phyloP scores from a whole-genome alignment of 2,329 filamentous ascomycete species.

The Trichoderma guizhouense region DNA sequence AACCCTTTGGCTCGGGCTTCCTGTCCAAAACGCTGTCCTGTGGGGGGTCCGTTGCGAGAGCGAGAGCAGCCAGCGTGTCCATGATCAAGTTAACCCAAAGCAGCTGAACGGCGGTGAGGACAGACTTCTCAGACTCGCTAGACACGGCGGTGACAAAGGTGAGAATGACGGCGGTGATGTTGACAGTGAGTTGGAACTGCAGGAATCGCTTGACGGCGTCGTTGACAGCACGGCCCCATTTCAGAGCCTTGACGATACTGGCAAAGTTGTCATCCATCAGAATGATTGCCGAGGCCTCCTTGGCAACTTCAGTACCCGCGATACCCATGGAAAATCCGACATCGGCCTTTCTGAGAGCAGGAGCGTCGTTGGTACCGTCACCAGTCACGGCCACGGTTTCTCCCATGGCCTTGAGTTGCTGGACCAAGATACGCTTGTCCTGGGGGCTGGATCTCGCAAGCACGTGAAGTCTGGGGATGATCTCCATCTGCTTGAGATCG shows the following conservation, averaged over 20 bases:
- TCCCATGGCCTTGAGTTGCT: conserved; percentile 65
- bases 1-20: conserved; percentile 59
- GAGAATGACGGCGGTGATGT: conserved; percentile 82
- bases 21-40: conserved; percentile 75
- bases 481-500: conserved; percentile 60
- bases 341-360: conserved; percentile 75
- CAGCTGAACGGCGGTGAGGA: conserved; percentile 84
- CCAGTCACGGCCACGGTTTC: conserved; percentile 81
- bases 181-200: conserved; percentile 79
- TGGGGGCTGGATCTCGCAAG: conserved; percentile 72
- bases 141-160: conserved; percentile 86
- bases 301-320: conserved; percentile 77
- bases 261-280: conserved; percentile 86
- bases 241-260: conserved; percentile 79
- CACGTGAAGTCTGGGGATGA: conserved; percentile 68
- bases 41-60: conserved; percentile 86
- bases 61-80: conserved; percentile 89
- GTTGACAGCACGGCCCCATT: conserved; percentile 76
- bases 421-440: conserved; percentile 71
- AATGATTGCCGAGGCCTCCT: conserved; percentile 81
- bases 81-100: conserved; percentile 98
- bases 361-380: conserved; percentile 80
- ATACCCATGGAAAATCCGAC: conserved; percentile 87
- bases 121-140: conserved; percentile 64
- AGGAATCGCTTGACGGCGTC: conserved; percentile 75